Evolutionary conservation across 441 rosid genomes (phyloP).

Genomic region (Euphorbia schlechtendalii): DNA sequence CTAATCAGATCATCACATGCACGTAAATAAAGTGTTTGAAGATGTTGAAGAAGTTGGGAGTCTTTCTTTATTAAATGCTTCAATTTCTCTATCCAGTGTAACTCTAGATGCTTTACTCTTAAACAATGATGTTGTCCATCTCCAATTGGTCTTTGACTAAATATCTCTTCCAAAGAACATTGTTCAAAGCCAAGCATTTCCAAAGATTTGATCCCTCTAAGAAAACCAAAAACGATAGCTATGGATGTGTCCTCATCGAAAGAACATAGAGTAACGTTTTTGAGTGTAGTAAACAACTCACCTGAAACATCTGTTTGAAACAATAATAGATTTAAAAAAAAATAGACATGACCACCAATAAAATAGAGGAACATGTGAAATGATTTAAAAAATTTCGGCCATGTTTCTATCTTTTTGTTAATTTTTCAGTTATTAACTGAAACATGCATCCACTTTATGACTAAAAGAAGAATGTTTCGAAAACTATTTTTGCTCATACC

Average conservation of each 20-base stretch:
- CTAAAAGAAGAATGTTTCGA: too few relatives aligned
- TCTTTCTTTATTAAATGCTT: too few relatives aligned
- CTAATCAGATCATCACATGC: too few relatives aligned
- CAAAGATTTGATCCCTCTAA: neutral
- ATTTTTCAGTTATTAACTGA: too few relatives aligned
- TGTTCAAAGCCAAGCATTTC: neutral
- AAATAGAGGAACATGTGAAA: too few relatives aligned
- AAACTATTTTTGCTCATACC: too few relatives aligned
- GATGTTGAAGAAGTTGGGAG: neutral
- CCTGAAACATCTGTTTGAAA: neutral
- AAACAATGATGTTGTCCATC: neutral
- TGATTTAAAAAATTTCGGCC: too few relatives aligned
- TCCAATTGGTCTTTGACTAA: neutral
- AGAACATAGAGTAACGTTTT: neutral
- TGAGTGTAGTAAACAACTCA: neutral
- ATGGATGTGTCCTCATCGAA: neutral
- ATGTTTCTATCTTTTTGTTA: too few relatives aligned
- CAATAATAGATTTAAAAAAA: too few relatives aligned
- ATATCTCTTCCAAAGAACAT: neutral
- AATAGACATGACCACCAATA: too few relatives aligned
- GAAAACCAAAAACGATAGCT: neutral
- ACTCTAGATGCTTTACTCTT: neutral
- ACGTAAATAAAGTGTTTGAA: neutral
- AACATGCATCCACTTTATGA: too few relatives aligned
- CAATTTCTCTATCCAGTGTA: neutral